phyloP scores from a whole-genome alignment of 192 early-diverging fungal genomes.

The Allomyces javanicus region DNA sequence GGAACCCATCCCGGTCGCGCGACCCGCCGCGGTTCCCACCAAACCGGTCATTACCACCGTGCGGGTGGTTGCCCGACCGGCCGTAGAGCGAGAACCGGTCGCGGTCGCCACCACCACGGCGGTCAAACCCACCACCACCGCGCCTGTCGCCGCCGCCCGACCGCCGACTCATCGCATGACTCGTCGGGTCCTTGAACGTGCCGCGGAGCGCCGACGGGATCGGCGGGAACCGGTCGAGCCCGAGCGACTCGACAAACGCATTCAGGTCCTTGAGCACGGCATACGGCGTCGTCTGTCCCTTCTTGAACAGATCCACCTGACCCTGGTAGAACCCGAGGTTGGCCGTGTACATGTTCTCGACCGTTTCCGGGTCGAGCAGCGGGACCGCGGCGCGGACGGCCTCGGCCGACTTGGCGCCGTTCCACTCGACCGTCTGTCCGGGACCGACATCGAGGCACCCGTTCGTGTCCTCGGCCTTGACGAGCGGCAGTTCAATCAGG shows the following conservation, averaged over 20 bases:
- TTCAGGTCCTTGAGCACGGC: neutral
- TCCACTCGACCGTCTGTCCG: slow-evolving; percentile 3
- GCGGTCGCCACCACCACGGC: too few relatives aligned
- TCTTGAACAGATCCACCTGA: neutral
- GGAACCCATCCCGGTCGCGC: too few relatives aligned
- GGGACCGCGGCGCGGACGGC: neutral
- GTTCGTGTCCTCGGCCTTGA: slow-evolving; percentile 19
- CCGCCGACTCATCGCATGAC: too few relatives aligned
- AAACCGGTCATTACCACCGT: too few relatives aligned
- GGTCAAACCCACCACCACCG: too few relatives aligned
- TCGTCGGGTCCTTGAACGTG: neutral
- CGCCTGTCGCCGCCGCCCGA: too few relatives aligned
- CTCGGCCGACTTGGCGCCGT: neutral
- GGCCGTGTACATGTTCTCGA: neutral
- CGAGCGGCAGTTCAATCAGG: slow-evolving; percentile 36
- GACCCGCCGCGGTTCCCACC: too few relatives aligned
- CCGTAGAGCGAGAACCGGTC: too few relatives aligned
- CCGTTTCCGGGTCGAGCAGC: neutral
- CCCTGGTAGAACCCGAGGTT: neutral
- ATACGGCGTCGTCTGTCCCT: neutral
- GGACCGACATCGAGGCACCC: slow-evolving; percentile 10
- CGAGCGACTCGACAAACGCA: neutral
- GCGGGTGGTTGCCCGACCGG: too few relatives aligned
- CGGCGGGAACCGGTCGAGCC: neutral
- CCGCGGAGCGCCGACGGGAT: neutral